Percentiles rank a stretch among this genome's conserved stretches.
Conservation (phyloP, 2,329 filamentous ascomycete genomes). For the Penicillium sp. region DNA sequence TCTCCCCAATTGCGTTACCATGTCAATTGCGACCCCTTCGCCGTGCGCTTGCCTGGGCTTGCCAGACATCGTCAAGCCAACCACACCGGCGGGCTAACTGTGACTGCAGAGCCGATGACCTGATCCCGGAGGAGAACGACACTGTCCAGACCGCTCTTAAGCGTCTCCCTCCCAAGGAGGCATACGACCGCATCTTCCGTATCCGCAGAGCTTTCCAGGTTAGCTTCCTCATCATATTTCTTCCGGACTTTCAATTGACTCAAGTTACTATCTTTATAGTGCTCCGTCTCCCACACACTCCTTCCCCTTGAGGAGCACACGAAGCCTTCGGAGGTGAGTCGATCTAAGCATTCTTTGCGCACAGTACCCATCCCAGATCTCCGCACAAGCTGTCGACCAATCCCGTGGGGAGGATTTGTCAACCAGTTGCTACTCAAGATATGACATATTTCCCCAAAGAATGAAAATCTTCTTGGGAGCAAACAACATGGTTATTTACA, state of each 20-base stretch:
- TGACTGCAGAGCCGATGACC: conserved; percentile 78
- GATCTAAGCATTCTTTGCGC: conserved; percentile 17
- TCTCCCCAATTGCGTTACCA: conserved; percentile 3
- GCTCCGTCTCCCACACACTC: conserved; percentile 68
- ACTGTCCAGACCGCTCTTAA: conserved; percentile 84
- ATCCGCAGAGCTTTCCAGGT: conserved; percentile 94
- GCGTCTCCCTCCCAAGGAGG: conserved; percentile 86
- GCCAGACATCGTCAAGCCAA: conserved; percentile 11
- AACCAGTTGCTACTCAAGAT: conserved; percentile 22
- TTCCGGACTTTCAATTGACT: conserved; percentile 23
- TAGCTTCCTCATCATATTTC: conserved; percentile 30
- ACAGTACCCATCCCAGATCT: conserved; percentile 26
- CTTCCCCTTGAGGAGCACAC: conserved; percentile 70
- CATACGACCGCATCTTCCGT: conserved; percentile 97
- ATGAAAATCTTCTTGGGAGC: background rate
- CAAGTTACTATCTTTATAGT: conserved; percentile 49
- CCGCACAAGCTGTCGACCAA: conserved; percentile 39
- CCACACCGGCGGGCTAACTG: conserved; percentile 17
- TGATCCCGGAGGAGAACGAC: conserved; percentile 92
- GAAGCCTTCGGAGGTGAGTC: conserved; percentile 67
- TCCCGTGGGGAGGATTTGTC: conserved; percentile 45
- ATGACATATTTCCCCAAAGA: background rate
- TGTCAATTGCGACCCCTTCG: background rate
- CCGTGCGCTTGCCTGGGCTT: conserved; percentile 20
- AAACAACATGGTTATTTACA: background rate